phyloP scores from a whole-genome alignment of 176 grass and related monocot species.

The Eragrostis curvula region DNA sequence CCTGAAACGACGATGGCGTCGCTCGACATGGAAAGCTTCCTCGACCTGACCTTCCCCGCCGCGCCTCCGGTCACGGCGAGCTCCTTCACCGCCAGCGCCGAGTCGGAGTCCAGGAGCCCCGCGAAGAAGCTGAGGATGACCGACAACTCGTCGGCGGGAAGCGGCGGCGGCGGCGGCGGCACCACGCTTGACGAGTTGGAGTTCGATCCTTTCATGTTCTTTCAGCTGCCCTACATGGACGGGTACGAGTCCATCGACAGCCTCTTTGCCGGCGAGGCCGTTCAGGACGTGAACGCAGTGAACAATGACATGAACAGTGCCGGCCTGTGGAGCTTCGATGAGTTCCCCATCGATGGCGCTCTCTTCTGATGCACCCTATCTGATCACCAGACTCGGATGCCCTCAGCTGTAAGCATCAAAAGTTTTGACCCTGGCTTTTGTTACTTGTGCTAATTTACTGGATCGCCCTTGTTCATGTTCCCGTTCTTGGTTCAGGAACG shows the following conservation, averaged over 20 bases:
- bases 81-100: slow-evolving; percentile 28
- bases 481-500: slow-evolving; percentile 20
- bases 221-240: slow-evolving; percentile 52
- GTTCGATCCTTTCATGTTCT: slow-evolving; percentile 50
- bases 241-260: slow-evolving; percentile 48
- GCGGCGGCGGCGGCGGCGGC: not conserved
- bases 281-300: slow-evolving; percentile 37
- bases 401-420: slow-evolving; percentile 33
- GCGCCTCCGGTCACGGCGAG: not conserved
- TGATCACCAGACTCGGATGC: not conserved
- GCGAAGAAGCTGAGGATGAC: not conserved
- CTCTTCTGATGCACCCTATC: slow-evolving; percentile 35
- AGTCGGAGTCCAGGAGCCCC: slow-evolving; percentile 14
- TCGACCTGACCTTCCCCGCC: slow-evolving; percentile 17
- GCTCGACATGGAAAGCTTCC: slow-evolving; percentile 9
- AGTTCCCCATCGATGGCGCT: slow-evolving; percentile 56
- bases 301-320: slow-evolving; percentile 34
- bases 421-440: not conserved
- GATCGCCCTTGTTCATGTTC: not conserved
- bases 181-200: slow-evolving; percentile 43
- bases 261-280: slow-evolving; percentile 36
- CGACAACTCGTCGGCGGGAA: slow-evolving; percentile 15
- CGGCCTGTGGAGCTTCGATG: slow-evolving; percentile 87
- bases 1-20: not conserved
- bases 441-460: not conserved